Evolutionary conservation across 1,139 yeast genomes (phyloP), one percentile per base, ranked within the genome.

Genomic region (Schwanniomyces etchellsii): DNA sequence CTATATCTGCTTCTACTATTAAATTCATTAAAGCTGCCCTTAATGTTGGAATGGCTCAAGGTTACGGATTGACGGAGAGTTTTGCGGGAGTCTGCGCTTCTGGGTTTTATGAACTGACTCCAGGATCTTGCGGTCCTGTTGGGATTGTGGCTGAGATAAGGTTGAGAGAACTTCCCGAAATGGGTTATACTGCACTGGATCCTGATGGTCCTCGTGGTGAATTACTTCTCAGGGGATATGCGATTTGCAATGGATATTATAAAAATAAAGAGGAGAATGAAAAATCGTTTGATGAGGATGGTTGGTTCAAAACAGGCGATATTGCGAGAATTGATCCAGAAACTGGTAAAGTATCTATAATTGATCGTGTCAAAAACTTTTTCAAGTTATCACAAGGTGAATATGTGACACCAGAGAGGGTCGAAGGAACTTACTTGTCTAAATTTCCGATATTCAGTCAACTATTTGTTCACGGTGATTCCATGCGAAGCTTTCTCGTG

Each of bases 351-450:
- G 49, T 82, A 14, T 60, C 47, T 39, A 78, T 82, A 34, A 69
- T 82, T 43, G 93, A 82, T 50, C 68, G 93, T 38, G 88, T 81
- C 28, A 82, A 82, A 62, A 82, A 82, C 55, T 81, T 82, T 59
- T 82, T 81, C 68, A 82, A 82, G 55, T 65, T 82, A 44, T 73
- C 89, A 1, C 93, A 82, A 54, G 93, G 93, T 36, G 93, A 82
- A 53, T 82, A 82, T 52, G 74, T 82, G 33, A 80, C 88, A 2
- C 89, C 91, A 3, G 93, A 82, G 49, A 77, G 74, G 52, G 76
- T 82, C 39, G 93, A 82, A 48, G 79, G 77, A 47, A 58, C 61
- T 15, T 81, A 81, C 46, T 57, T 78, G 28, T 66, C 82, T 3
- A 54, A 61, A 11, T 69, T 74, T 40, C 68, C 81, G 5, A 50